Evolutionary conservation across 202 grass and related monocot genomes (phyloP).

Genomic region (Saccharum hybrid): DNA sequence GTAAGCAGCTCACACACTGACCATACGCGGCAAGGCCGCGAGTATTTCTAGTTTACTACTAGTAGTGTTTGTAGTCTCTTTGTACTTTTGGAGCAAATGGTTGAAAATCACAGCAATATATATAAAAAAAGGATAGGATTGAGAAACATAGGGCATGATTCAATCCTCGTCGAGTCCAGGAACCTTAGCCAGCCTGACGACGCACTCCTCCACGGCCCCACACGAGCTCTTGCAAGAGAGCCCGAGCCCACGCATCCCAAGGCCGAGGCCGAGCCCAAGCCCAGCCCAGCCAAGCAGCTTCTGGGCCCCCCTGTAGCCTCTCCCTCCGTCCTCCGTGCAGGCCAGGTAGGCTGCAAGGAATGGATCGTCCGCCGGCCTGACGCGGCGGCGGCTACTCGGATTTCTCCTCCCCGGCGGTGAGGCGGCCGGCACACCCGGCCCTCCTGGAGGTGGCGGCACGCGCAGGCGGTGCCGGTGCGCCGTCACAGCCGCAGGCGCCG

Average conservation of each 20-base stretch:
- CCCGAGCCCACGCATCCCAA: slow-evolving; percentile 41
- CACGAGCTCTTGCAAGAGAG: slow-evolving; percentile 64
- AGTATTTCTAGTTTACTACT: not conserved
- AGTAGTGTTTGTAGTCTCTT: not conserved
- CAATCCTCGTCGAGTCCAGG: not conserved
- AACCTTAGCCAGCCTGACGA: slow-evolving; percentile 44
- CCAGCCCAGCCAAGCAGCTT: slow-evolving; percentile 32
- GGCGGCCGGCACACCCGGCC: slow-evolving; percentile 7
- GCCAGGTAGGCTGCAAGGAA: slow-evolving; percentile 81
- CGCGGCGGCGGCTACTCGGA: slow-evolving; percentile 3
- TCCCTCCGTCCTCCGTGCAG: slow-evolving; percentile 57
- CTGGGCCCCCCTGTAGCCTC: not conserved
- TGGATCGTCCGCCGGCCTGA: slow-evolving; percentile 59
- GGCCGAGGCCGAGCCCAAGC: slow-evolving; percentile 8
- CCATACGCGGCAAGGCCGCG: too few species aligned
- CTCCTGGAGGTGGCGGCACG: slow-evolving; percentile 69
- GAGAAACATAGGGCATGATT: too few species aligned
- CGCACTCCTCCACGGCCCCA: slow-evolving; percentile 40
- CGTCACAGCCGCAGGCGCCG: not conserved
- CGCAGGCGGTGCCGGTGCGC: slow-evolving; percentile 22
- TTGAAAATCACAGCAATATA: not conserved
- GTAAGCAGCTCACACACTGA: too few species aligned
- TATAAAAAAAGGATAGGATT: too few species aligned
- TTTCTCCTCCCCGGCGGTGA: not conserved
- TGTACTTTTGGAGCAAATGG: not conserved